Evolutionary conservation across 75 land plant species (phyloP), one percentile per base, ranked within the genome.

Genomic region (Picea sitchensis): DNA sequence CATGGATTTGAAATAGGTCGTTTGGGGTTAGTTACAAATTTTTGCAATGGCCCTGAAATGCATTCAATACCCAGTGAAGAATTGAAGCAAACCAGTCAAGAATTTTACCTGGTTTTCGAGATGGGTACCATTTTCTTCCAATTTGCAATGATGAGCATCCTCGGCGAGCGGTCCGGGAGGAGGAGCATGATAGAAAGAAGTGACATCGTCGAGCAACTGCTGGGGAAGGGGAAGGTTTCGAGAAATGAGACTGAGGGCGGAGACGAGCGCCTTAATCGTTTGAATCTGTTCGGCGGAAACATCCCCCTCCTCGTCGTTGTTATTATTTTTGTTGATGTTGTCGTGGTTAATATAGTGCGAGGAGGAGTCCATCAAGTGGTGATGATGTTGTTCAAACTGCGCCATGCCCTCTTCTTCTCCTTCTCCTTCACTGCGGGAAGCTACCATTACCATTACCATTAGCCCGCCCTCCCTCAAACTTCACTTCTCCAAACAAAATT

Each of bases 171-270:
- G 41, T 51, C 56, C 56, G 11, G n/a, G 14, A 71, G 47, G 56
- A 21, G 26, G 23, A 71, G 56, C 72, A 41, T 75, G 79, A 76
- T 78, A 88, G 78, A 92, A 86, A 58, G 86, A 83, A 14, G 83
- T 82, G 75, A 92, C 86, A 74, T 87, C 62, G 62, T 85, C 77
- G 32, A 79, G 77, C 41, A 92, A 61, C 58, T 88, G 83, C 34
- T 84, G 82, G 63, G 94, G 90, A 13, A 92, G 82, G 12, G 94
- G 94, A 76, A 92, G 87, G 77, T 87, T 82, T 13, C 94, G 61
- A 54, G 94, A 92, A 68, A 92, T 31, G 69, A 90, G 80, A 65
- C 86, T 88, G 62, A 92, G 83, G 13, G 94, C 92, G n/a, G 81
- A 84, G 81, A 90, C 81, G 14, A 92, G 80, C 44, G 90, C 80